phyloP scores from a whole-genome alignment of 345 rosid species.

The Rhodamnia rubescens region DNA sequence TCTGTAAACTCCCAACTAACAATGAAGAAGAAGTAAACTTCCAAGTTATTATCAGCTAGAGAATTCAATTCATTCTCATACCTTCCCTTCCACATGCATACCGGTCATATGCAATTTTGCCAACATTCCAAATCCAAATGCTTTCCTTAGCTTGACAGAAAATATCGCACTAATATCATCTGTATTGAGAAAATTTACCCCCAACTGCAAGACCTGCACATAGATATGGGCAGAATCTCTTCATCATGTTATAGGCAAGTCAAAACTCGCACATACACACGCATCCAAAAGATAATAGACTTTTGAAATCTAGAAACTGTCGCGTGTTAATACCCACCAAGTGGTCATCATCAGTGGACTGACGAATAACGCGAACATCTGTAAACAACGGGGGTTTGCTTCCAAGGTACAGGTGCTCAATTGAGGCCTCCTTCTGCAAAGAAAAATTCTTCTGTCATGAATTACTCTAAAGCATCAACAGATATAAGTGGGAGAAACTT shows the following conservation, averaged over 20 bases:
- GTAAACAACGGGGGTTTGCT: conserved; percentile 83
- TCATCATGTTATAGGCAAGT: background rate
- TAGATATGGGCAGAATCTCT: background rate
- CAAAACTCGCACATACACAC: background rate
- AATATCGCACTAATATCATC: conserved; percentile 95
- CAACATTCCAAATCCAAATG: conserved; percentile 94
- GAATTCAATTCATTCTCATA: background rate
- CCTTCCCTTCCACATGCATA: conserved; percentile 99
- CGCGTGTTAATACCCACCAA: conserved; percentile 31
- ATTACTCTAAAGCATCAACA: background rate
- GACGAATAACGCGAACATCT: conserved; percentile 59
- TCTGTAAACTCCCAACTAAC: background rate
- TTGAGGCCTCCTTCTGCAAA: conserved; percentile 60
- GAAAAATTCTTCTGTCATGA: background rate
- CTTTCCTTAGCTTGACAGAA: conserved; percentile 72
- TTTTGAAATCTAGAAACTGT: background rate
- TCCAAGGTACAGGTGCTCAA: conserved; percentile 80
- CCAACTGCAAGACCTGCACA: conserved; percentile 79
- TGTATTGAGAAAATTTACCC: conserved; percentile 78
- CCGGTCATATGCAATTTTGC: conserved; percentile 84
- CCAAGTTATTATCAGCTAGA: background rate
- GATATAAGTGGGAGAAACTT: background rate
- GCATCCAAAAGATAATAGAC: background rate
- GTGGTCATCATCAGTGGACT: conserved; percentile 70
- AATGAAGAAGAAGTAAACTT: background rate